Percentiles rank a stretch among this genome's conserved stretches.
Evolutionary conservation across 768 basidiomycete species (phyloP).

Genomic region (Suillus tomentosus): DNA sequence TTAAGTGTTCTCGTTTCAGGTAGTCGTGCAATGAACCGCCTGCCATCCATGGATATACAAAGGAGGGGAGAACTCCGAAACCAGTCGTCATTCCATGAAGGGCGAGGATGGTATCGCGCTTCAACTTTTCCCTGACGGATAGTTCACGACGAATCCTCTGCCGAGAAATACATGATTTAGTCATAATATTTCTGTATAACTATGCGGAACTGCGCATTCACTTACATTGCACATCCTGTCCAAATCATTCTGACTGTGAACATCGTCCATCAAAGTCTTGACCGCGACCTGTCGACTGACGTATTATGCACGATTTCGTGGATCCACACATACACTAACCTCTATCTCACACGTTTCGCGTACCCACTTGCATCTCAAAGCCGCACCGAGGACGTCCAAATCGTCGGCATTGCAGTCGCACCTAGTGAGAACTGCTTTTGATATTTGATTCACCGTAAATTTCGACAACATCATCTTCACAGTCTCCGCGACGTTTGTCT

Average conservation of each 20-base stretch:
- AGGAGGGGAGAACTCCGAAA: not conserved
- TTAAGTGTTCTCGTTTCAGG: not conserved
- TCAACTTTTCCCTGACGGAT: not conserved
- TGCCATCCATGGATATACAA: slow-evolving; percentile 2
- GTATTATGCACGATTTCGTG: too few relatives aligned
- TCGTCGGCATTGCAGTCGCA: not conserved
- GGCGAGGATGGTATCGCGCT: not conserved
- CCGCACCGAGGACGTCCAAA: not conserved
- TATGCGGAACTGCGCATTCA: not conserved
- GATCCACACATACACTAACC: not conserved
- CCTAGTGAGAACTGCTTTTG: not conserved
- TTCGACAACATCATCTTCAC: not conserved
- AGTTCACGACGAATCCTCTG: not conserved
- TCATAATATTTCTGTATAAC: not conserved
- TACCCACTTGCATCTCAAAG: not conserved
- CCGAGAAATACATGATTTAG: not conserved
- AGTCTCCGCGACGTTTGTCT: not conserved
- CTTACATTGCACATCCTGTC: not conserved
- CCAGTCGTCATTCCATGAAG: not conserved
- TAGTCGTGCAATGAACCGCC: not conserved
- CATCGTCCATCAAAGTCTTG: too few relatives aligned
- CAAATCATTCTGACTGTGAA: accelerated
- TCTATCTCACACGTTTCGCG: not conserved
- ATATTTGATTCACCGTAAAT: too few relatives aligned
- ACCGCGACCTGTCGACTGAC: too few relatives aligned